Evolutionary conservation across 2,329 filamentous ascomycete species (phyloP), one percentile per base, ranked within the genome.

Genomic region (Peltaster fructicola): DNA sequence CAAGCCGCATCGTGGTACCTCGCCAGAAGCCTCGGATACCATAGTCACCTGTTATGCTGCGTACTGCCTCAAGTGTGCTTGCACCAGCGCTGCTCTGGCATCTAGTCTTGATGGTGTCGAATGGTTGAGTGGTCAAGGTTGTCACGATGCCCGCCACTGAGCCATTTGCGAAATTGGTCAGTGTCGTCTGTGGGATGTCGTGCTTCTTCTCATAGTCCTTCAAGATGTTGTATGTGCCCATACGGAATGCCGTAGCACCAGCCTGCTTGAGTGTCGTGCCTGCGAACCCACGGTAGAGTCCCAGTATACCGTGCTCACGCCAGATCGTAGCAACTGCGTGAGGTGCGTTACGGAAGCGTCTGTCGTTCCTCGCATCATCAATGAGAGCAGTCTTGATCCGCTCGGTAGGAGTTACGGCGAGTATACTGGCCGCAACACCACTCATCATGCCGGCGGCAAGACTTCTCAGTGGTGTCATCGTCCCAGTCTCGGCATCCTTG

Each of bases 301-400:
- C 50, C 1, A 58, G 30, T n/a, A 66, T 37, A 1, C 68, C 68
- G 20, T 67, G 52, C 31, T 67, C 60, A 9, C 49, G 46, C 32
- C 61, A 47, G 2, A 73, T 53, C 0, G 56, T 47, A 3, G 40
- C 41, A 3, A 63, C 51, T 15, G 64, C 66, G 38, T 72, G 64
- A 17, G 53, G 34, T 0, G 63, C 54, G 4, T 54, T 57, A 2
- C 47, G 50, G 41, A 68, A 72, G 10, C 57, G 50, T 17, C 51
- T 55, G 16, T 57, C 49, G 1, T 38, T 44, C 20, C 64, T 48
- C 6, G 65, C 66, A 38, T 73, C 68, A 41, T 73, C 68, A 31
- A 73, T 73, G 5, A 75, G 42, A 0, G 69, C 69, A 1, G 72
- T 77, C 43, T 76, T 77, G 39, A 77, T 65, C 9, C 71, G 57